These are phyloP conservation scores for Chlorencoelia australis DNA, from an alignment of 2,329 filamentous ascomycete species.

Conservation along the genomic window DNA sequence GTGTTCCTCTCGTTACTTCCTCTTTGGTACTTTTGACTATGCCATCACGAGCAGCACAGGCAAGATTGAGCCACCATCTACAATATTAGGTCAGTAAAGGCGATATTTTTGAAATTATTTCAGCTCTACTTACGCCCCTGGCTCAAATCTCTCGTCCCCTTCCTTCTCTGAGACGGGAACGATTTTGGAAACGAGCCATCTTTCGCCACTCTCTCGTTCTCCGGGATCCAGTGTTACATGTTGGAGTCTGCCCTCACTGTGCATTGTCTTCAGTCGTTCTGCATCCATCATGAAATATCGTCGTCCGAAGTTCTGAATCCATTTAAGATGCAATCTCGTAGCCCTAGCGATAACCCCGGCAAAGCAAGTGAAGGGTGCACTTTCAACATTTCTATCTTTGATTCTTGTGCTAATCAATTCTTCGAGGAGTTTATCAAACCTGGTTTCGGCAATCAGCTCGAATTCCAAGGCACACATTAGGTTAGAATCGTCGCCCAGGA, in stretches of 20 bases:
- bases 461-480: conserved; percentile 4
- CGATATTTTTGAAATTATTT: conserved; percentile 10
- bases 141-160: conserved; percentile 32
- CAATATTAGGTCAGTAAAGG: conserved; percentile 13
- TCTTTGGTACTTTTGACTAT: conserved; percentile 38
- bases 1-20: conserved; percentile 36
- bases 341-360: conserved; percentile 7
- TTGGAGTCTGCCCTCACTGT: conserved; percentile 9
- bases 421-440: conserved; percentile 13
- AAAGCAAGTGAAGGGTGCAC: no score
- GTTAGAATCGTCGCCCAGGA: background rate
- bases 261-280: conserved; percentile 13
- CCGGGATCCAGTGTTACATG: conserved; percentile 6
- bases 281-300: conserved; percentile 14
- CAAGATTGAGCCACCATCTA: conserved; percentile 50
- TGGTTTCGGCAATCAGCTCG: conserved; percentile 3
- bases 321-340: conserved; percentile 10
- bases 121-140: conserved; percentile 36
- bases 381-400: conserved; percentile 1
- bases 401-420: conserved; percentile 8
- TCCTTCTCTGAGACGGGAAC: conserved; percentile 6
- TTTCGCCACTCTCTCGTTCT: conserved; percentile 3
- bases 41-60: conserved; percentile 46
- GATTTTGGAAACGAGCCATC: conserved; percentile 11
- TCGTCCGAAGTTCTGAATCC: conserved; percentile 13